Evolutionary conservation across 2,329 filamentous ascomycete species (phyloP).

Genomic region (Colletotrichum orbiculare): DNA sequence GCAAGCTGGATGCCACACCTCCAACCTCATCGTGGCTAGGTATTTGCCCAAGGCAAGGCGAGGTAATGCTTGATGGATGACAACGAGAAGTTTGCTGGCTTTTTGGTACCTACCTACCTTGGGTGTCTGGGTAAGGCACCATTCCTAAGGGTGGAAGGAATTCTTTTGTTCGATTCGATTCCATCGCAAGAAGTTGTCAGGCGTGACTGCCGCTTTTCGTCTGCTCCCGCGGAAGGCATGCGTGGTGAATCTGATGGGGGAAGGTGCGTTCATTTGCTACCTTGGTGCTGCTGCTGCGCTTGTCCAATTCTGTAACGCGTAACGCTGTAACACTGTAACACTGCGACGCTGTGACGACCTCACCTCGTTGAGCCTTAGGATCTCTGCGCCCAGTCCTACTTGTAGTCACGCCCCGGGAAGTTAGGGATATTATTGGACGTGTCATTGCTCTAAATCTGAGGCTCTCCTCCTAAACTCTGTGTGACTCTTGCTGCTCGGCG

Average conservation of each 20-base stretch:
- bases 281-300: slow-evolving; percentile 9
- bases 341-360: slow-evolving; percentile 8
- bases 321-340: slow-evolving; percentile 34
- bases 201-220: no score
- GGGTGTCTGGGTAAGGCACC: neutral
- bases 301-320: slow-evolving; percentile 32
- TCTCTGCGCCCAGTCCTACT: neutral
- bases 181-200: no score
- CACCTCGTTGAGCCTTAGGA: slow-evolving; percentile 22
- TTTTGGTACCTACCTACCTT: neutral
- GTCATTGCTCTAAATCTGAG: slow-evolving; percentile 1
- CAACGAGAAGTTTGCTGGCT: neutral
- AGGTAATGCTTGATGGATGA: slow-evolving; percentile 5
- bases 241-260: neutral
- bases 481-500: no score
- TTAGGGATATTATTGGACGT: slow-evolving; percentile 31
- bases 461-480: no score
- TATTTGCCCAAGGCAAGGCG: slow-evolving; percentile 1
- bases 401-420: slow-evolving; percentile 11
- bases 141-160: neutral
- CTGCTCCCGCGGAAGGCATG: no score
- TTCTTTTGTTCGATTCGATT: no score
- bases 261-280: neutral
- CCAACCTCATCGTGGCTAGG: neutral
- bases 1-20: neutral